Conservation (phyloP, 106 monocot species). For the Amphibolis antarctica region DNA sequence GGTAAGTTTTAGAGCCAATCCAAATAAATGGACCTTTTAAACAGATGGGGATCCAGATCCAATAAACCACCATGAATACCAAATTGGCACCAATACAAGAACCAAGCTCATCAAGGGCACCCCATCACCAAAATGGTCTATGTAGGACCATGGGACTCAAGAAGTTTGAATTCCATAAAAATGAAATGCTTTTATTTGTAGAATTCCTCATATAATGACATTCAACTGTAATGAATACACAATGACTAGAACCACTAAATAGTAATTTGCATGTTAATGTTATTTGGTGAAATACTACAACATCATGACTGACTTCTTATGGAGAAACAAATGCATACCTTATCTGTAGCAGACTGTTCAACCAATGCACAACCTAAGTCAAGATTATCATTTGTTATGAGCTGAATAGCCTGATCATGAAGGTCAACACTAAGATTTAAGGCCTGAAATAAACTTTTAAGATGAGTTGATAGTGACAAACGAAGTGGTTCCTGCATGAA, state of each 20-base stretch:
- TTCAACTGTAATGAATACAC: too few species aligned
- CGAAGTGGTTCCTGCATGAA: constrained; percentile 81
- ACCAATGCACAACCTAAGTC: constrained; percentile 96
- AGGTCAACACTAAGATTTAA: constrained; percentile 43
- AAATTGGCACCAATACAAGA: too few species aligned
- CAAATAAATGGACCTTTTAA: too few species aligned
- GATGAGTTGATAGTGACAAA: constrained; percentile 51
- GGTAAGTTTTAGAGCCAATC: too few species aligned
- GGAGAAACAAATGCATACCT: constrained; percentile 37
- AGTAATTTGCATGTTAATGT: neutral
- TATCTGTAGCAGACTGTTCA: constrained; percentile 76
- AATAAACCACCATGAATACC: too few species aligned
- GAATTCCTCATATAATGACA: too few species aligned
- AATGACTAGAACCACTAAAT: neutral
- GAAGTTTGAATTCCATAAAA: too few species aligned
- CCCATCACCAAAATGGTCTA: too few species aligned
- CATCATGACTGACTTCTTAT: neutral
- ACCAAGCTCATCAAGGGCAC: too few species aligned
- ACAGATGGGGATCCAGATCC: too few species aligned
- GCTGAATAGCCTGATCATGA: constrained; percentile 74
- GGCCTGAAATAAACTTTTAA: constrained; percentile 54
- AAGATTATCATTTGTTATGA: constrained; percentile 79
- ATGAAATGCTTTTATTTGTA: too few species aligned
- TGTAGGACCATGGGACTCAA: too few species aligned
- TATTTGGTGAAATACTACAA: neutral